Conservation (phyloP, 805 yeast genomes). For the Nakazawaea molendinolei region DNA sequence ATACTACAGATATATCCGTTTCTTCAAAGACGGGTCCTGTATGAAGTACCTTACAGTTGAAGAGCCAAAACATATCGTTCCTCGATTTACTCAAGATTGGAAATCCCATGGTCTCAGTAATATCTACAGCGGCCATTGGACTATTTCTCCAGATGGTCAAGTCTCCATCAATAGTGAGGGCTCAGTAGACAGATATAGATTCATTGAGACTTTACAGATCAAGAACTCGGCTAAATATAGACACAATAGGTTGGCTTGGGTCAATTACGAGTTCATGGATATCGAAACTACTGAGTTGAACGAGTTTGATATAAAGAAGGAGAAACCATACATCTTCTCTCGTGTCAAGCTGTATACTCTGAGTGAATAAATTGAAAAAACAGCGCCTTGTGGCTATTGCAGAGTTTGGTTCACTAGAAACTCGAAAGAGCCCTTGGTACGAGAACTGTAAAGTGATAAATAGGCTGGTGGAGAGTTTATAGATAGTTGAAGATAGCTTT, state of each 20-base stretch:
- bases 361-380: too few species aligned
- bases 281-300: constrained; percentile 48
- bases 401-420: too few species aligned
- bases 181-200: constrained; percentile 51
- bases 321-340: constrained; percentile 73
- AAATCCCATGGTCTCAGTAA: constrained; percentile 26
- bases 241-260: constrained; percentile 73
- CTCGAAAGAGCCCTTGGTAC: too few species aligned
- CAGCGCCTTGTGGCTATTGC: too few species aligned
- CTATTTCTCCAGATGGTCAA: constrained; percentile 43
- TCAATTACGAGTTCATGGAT: constrained; percentile 49
- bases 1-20: constrained; percentile 79
- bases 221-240: constrained; percentile 50
- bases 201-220: constrained; percentile 57
- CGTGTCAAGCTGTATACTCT: constrained; percentile 40
- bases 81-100: constrained; percentile 33
- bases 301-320: constrained; percentile 56
- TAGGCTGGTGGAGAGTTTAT: too few species aligned
- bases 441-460: too few species aligned
- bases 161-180: constrained; percentile 51
- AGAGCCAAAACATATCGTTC: constrained; percentile 67
- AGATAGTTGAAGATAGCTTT: neutral
- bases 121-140: constrained; percentile 51
- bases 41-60: constrained; percentile 61
- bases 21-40: constrained; percentile 72